These are phyloP conservation scores for Neoarthrinium moseri DNA, from an alignment of 2,329 filamentous ascomycete genomes.

Conservation along the genomic window DNA sequence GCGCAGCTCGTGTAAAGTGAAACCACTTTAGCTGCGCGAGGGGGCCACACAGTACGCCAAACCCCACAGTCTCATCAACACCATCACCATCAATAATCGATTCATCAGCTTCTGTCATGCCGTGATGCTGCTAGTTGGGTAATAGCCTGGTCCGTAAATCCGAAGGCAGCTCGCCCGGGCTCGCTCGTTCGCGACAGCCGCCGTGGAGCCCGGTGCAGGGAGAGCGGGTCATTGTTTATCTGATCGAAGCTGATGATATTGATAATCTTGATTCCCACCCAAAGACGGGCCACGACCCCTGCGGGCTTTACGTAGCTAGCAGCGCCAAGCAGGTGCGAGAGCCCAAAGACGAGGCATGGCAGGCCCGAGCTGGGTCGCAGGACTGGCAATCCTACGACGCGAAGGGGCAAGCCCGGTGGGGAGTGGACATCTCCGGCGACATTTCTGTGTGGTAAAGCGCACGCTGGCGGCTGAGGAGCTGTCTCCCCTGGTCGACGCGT, in stretches of 20 bases:
- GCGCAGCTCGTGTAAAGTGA: no score
- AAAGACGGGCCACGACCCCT: conserved; percentile 1
- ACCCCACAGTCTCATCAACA: conserved; percentile 2
- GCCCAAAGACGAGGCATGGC: no score
- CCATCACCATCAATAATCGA: conserved; percentile 7
- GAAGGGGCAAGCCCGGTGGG: conserved; percentile 1
- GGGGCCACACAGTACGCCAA: no score
- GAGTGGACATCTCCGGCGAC: background rate
- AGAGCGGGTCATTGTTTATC: conserved; percentile 13
- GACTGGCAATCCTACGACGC: conserved; percentile 4
- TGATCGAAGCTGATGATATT: conserved; percentile 8
- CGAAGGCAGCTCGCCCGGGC: background rate
- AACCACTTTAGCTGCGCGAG: no score
- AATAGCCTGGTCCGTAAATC: conserved; percentile 1
- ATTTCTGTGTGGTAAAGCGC: no score
- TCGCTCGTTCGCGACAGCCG: no score
- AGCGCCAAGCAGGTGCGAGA: background rate
- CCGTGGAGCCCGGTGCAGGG: background rate
- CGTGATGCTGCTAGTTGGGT: background rate
- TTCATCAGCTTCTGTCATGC: background rate
- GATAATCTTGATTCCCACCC: no score
- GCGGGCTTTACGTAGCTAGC: conserved; percentile 3
- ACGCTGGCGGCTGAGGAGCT: background rate
- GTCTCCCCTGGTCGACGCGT: conserved; percentile 8
- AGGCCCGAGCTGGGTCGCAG: background rate